These are phyloP conservation scores for Gossypioides kirkii DNA, from an alignment of 345 rosid genomes.

Conservation along the genomic window DNA sequence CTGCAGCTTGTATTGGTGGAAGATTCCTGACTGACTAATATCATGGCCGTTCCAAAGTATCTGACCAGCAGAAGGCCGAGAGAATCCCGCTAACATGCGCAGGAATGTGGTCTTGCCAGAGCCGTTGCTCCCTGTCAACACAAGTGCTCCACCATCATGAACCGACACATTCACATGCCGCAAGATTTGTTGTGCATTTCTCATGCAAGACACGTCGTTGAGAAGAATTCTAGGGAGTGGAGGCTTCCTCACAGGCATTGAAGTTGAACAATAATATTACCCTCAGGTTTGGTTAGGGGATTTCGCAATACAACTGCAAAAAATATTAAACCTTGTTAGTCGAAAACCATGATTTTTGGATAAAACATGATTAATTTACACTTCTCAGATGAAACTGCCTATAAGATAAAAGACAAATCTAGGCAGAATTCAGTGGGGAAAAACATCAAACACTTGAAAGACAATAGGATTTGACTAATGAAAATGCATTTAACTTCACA, in stretches of 20 bases:
- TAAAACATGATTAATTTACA: too few species aligned
- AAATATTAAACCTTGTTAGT: too few species aligned
- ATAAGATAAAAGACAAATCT: too few species aligned
- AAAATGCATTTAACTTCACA: too few species aligned
- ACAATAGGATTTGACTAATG: too few species aligned
- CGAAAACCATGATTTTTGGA: too few species aligned
- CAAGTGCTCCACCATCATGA: conserved; percentile 79
- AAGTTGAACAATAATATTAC: too few species aligned
- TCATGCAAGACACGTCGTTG: conserved; percentile 87
- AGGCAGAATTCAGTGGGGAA: too few species aligned
- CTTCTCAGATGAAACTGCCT: too few species aligned
- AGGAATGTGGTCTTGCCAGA: conserved; percentile 80
- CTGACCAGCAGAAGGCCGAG: conserved; percentile 77
- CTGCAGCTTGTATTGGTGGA: conserved; percentile 88
- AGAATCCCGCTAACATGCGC: conserved; percentile 83
- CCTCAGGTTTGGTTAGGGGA: too few species aligned
- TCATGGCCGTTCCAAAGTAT: conserved; percentile 93
- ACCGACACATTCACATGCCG: conserved; percentile 66
- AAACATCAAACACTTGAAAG: too few species aligned
- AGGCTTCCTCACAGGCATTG: conserved; percentile 44
- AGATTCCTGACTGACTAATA: conserved; percentile 61
- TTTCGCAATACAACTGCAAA: too few species aligned
- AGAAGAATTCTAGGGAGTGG: conserved; percentile 72
- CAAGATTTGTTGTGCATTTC: conserved; percentile 81
- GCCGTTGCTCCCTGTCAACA: conserved; percentile 74